Evolutionary conservation across 768 basidiomycete species (phyloP), one percentile per base, ranked within the genome.

Genomic region (Exsudoporus frostii): DNA sequence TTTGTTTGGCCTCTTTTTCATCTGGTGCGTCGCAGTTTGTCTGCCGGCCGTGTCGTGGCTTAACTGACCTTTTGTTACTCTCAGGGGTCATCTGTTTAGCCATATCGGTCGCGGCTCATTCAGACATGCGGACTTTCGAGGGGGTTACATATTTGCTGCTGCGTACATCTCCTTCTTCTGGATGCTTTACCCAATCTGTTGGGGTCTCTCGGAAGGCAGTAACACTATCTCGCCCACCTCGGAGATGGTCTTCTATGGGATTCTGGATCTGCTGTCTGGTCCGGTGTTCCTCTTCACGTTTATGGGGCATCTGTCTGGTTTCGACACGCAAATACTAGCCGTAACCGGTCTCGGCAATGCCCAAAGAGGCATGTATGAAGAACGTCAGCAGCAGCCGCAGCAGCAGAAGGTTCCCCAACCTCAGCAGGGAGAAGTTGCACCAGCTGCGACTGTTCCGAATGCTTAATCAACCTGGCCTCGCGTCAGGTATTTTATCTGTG

Each of bases 181-280:
- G 78, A 50, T 78, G 51, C 57, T 81, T n/a, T 83, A 83, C 69
- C 79, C 83, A 10, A 76, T 84, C 55, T 74, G 72, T 24, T 83
- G 82, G 82, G 81, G 76, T 45, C 69, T 79, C 29, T 73, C 74
- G 24, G 81, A 82, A 50, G 81, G 81, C 15, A 71, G 72, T 6
- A 77, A 81, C 65, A 72, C 70, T 50, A 83, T 84, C 61, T 59
- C 74, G 5, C 73, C 77, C 24, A 74, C 76, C 36, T 69, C 72
- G 5, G 81, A 83, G 66, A 82, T 81, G 78, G 69, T 80, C 52
- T 77, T 73, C 63, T 82, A 81, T 65, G 81, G 80, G 45, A 71
- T 82, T 51, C 71, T 76, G 50, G 75, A 76, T 40, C 41, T 75
- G 27, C 8, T 75, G 47, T 64, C 75, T 1, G 73, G 65, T 1